Evolutionary conservation across 2,329 filamentous ascomycete species (phyloP).

Genomic region (Arachnomyces sp.): DNA sequence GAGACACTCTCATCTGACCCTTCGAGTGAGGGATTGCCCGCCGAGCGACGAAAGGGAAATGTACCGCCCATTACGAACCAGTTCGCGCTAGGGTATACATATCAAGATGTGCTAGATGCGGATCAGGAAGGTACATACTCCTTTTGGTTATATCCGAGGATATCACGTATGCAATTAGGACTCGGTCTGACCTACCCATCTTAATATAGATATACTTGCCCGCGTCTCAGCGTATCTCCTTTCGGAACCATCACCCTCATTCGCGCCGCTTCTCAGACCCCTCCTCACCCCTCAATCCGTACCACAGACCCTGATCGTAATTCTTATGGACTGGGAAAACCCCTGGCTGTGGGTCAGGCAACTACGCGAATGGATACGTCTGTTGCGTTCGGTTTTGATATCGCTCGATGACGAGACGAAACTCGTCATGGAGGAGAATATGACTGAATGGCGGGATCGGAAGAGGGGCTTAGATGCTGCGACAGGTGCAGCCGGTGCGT

Average conservation of each 20-base stretch:
- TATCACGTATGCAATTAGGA: conserved; percentile 5
- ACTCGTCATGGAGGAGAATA: conserved; percentile 77
- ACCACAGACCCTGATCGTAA: conserved; percentile 76
- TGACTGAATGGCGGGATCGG: conserved; percentile 69
- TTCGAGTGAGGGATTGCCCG: conserved; percentile 32
- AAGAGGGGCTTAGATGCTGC: conserved; percentile 54
- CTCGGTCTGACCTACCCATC: conserved; percentile 6
- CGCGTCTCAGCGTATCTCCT: conserved; percentile 84
- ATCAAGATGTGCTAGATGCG: conserved; percentile 86
- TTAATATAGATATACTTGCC: conserved; percentile 68
- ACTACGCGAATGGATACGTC: conserved; percentile 78
- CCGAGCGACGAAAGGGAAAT: conserved; percentile 45
- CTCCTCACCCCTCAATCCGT: conserved; percentile 78
- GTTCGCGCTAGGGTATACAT: conserved; percentile 89
- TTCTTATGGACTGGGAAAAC: conserved; percentile 92
- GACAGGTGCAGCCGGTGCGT: conserved; percentile 37
- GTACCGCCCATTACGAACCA: conserved; percentile 79
- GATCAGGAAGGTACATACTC: conserved; percentile 71
- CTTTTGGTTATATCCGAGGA: neutral
- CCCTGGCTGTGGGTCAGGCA: conserved; percentile 90
- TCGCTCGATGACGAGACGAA: conserved; percentile 70
- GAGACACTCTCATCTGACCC: conserved; percentile 47
- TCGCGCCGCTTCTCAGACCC: conserved; percentile 73
- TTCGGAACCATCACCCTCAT: conserved; percentile 73
- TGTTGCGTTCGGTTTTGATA: conserved; percentile 69